These are phyloP conservation scores for Vitis hybrid DNA, from an alignment of 177 flowering plant genomes.

Conservation along the genomic window DNA sequence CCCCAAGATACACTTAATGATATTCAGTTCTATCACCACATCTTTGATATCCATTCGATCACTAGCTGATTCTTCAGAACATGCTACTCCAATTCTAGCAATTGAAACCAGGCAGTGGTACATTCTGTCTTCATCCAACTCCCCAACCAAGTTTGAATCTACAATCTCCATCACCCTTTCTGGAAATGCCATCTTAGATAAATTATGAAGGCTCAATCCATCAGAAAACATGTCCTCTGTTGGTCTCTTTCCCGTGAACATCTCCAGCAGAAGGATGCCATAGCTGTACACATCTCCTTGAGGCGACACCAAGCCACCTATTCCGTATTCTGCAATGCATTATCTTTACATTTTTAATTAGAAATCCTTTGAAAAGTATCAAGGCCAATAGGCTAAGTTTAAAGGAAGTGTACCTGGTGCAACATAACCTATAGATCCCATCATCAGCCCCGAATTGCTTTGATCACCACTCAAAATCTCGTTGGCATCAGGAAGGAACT, in stretches of 20 bases:
- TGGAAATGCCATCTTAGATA: not conserved
- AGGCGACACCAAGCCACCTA: too few species aligned
- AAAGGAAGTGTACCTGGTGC: too few species aligned
- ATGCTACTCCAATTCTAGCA: conserved; percentile 3
- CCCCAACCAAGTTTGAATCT: not conserved
- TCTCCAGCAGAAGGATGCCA: not conserved
- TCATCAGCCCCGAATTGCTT: too few species aligned
- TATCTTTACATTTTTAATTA: too few species aligned
- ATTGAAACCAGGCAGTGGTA: conserved; percentile 6
- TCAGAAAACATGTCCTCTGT: conserved; percentile 1
- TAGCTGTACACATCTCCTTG: not conserved
- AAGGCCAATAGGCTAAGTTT: too few species aligned
- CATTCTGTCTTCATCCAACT: not conserved
- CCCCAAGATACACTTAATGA: too few species aligned
- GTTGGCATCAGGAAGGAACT: too few species aligned
- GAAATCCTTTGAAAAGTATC: too few species aligned
- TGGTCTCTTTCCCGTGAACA: conserved; percentile 5
- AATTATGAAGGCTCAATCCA: not conserved
- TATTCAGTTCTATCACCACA: conserved; percentile 6
- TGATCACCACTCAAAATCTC: too few species aligned
- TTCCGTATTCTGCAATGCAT: too few species aligned
- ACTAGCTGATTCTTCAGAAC: conserved; percentile 7
- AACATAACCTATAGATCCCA: too few species aligned
- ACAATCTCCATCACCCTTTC: not conserved
- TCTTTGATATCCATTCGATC: conserved; percentile 1